phyloP scores from a whole-genome alignment of 257 asterid species.

The Petrea volubilis region DNA sequence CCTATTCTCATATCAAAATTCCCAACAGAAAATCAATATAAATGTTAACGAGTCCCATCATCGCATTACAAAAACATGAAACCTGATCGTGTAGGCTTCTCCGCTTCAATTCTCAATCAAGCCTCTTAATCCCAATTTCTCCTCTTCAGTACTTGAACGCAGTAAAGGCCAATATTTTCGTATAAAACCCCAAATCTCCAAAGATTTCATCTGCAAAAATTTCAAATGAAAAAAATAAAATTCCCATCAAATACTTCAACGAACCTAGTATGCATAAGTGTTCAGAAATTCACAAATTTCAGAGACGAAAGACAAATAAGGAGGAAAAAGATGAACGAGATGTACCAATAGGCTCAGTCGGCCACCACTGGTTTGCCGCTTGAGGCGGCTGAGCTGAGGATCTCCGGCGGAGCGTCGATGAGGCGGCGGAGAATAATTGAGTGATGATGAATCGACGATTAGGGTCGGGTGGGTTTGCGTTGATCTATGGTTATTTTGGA shows the following conservation, averaged over 20 bases:
- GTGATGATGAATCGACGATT: too few relatives aligned
- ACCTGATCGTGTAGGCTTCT: constrained; percentile 23
- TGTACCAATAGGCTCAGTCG: too few relatives aligned
- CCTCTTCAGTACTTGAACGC: constrained; percentile 17
- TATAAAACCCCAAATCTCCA: neutral
- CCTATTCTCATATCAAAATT: neutral
- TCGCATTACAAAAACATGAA: neutral
- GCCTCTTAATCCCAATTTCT: constrained; percentile 4
- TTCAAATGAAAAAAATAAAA: constrained; percentile 4
- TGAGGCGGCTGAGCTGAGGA: too few relatives aligned
- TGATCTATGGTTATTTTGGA: too few relatives aligned
- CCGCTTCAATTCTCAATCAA: constrained; percentile 19
- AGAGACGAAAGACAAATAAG: neutral
- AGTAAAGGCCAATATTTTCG: constrained; percentile 20
- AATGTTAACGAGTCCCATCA: neutral
- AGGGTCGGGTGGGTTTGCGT: too few relatives aligned
- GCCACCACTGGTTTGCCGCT: too few relatives aligned
- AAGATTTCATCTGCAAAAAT: neutral
- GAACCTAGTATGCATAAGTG: neutral
- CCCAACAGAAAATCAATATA: neutral
- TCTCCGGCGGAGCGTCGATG: too few relatives aligned
- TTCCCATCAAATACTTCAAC: neutral
- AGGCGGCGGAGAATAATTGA: too few relatives aligned
- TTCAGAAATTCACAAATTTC: neutral
- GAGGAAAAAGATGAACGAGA: too few relatives aligned